Percentiles rank a stretch among this genome's conserved stretches.
phyloP scores from a whole-genome alignment of 148 eudicot genomes.

The Nyssa sinensis region DNA sequence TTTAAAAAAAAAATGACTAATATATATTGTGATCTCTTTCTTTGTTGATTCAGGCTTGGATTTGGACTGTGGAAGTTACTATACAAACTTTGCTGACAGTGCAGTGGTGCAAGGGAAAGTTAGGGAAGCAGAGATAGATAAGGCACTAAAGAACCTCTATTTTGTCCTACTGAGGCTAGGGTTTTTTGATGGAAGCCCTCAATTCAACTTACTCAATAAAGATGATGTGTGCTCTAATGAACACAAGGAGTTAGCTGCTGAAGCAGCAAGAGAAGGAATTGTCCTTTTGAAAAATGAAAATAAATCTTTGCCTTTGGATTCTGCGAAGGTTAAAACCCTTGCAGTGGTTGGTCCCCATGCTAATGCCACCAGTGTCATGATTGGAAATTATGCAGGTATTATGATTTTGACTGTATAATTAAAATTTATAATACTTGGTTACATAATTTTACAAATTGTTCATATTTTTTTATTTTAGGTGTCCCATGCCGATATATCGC shows the following conservation, averaged over 20 bases:
- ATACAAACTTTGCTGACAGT: conserved; percentile 5
- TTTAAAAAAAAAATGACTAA: no score
- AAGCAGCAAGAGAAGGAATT: conserved; percentile 30
- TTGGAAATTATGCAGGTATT: conserved; percentile 66
- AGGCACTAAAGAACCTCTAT: conserved; percentile 22
- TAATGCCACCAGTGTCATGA: conserved; percentile 54
- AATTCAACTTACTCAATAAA: background rate
- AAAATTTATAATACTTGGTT: background rate
- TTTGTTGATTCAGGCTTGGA: conserved; percentile 27
- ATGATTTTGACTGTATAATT: no score
- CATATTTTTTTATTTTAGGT: no score
- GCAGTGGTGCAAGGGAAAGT: conserved; percentile 30
- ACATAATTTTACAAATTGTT: no score
- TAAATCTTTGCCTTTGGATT: conserved; percentile 19
- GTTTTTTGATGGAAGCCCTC: conserved; percentile 29
- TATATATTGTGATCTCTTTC: background rate
- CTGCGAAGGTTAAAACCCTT: conserved; percentile 16
- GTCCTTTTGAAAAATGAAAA: conserved; percentile 26
- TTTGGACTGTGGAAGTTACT: conserved; percentile 30
- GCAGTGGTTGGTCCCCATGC: conserved; percentile 71
- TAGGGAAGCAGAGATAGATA: conserved; percentile 22
- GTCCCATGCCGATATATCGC: conserved; percentile 17
- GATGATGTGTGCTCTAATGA: conserved; percentile 15
- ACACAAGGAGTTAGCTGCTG: conserved; percentile 20
- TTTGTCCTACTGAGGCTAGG: conserved; percentile 31